Conservation (phyloP, 768 basidiomycete genomes). For the Pleurotus platypus region DNA sequence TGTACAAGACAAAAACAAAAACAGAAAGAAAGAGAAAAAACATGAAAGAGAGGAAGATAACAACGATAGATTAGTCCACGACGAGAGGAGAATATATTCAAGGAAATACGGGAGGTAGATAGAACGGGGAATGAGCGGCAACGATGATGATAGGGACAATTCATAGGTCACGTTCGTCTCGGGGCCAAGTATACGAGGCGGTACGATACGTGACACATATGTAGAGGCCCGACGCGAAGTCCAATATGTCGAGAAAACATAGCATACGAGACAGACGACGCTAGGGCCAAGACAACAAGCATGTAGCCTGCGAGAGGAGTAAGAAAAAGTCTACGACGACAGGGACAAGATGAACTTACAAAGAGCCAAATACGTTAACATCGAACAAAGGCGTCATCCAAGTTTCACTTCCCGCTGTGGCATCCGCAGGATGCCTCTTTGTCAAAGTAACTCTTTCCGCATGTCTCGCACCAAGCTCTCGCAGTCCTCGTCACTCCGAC, state of each 20-base stretch:
- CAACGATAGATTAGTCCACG: not conserved
- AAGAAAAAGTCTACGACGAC: too few species aligned
- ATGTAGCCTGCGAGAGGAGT: too few species aligned
- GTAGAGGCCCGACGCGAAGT: constrained; percentile 40
- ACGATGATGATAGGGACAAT: not conserved
- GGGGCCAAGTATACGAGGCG: constrained; percentile 52
- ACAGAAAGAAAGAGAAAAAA: constrained; percentile 26
- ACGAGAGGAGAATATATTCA: not conserved
- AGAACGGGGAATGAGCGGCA: not conserved
- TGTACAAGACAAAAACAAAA: constrained; percentile 11
- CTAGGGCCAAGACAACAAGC: too few species aligned
- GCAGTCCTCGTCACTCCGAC: constrained; percentile 67
- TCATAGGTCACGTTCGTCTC: constrained; percentile 60
- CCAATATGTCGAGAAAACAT: constrained; percentile 17
- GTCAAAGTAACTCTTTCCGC: constrained; percentile 68
- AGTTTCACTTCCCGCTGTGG: constrained; percentile 56
- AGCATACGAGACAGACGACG: constrained; percentile 5
- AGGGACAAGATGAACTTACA: constrained; percentile 9
- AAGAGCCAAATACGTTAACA: not conserved
- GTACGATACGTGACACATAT: constrained; percentile 64
- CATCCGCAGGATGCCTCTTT: constrained; percentile 54
- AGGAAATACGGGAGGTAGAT: not conserved
- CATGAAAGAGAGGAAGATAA: constrained; percentile 26
- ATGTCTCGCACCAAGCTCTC: constrained; percentile 69
- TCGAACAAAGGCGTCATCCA: not conserved